These are phyloP conservation scores for Paramecium primaurelia DNA, from an alignment of 73 alveolate genomes.

Conservation along the genomic window DNA sequence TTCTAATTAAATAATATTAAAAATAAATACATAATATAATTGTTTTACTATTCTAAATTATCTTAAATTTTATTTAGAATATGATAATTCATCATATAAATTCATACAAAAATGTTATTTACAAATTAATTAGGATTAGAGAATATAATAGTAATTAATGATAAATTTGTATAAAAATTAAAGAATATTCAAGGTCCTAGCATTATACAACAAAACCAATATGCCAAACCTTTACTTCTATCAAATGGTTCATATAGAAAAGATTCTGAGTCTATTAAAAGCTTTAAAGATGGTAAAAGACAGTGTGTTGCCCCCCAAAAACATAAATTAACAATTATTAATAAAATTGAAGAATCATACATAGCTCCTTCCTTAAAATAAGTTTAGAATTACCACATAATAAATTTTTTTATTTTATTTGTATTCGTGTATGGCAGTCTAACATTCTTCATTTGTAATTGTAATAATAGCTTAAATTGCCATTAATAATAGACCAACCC, in stretches of 20 bases:
- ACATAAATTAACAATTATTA: not conserved
- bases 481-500: not conserved
- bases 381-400: not conserved
- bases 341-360: not conserved
- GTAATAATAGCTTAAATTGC: not conserved
- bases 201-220: not conserved
- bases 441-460: not conserved
- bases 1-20: no score
- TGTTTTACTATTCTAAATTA: no score
- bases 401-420: not conserved
- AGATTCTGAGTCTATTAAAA: not conserved
- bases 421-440: not conserved
- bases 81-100: not conserved
- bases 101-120: no score
- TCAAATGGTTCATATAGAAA: constrained; percentile 20
- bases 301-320: constrained; percentile 47
- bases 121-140: not conserved
- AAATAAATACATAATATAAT: no score
- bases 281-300: not conserved
- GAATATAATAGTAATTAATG: no score
- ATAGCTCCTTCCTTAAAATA: constrained; percentile 29
- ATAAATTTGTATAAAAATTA: no score
- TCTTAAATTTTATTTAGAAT: no score
- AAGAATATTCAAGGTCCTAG: constrained; percentile 9
- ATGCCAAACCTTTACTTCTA: not conserved